Conservation (phyloP, 495 filamentous ascomycete species). For the Glarea lozoyensis region DNA sequence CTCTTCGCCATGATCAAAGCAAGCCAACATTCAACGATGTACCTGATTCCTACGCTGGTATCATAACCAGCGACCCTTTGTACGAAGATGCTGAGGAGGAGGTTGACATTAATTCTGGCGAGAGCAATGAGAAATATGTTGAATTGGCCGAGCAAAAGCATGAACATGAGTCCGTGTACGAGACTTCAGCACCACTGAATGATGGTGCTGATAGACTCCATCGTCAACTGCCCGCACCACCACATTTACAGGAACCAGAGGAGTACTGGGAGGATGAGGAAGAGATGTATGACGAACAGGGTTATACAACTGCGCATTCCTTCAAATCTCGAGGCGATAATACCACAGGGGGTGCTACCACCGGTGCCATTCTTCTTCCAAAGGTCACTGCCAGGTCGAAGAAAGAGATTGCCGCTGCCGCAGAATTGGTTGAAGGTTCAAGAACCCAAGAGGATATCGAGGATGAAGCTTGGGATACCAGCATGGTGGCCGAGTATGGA, state of each 20-base stretch:
- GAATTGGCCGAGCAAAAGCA: constrained; percentile 10
- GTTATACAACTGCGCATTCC: constrained; percentile 69
- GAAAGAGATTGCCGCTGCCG: constrained; percentile 62
- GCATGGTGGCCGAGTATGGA: constrained; percentile 95
- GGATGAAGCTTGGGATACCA: constrained; percentile 88
- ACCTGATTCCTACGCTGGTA: neutral
- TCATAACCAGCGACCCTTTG: constrained; percentile 6
- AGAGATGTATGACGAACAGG: constrained; percentile 74
- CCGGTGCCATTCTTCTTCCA: constrained; percentile 68
- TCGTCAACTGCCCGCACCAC: constrained; percentile 15
- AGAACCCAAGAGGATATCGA: constrained; percentile 52
- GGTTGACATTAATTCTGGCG: constrained; percentile 13
- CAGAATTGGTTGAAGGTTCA: constrained; percentile 52
- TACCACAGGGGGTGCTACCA: constrained; percentile 59
- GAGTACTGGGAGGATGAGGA: constrained; percentile 74
- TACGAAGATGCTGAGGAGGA: constrained; percentile 26
- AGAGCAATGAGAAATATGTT: constrained; percentile 13
- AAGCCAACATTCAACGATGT: constrained; percentile 20
- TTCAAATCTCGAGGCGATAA: constrained; percentile 68
- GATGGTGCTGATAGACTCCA: constrained; percentile 10
- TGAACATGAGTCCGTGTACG: constrained; percentile 1
- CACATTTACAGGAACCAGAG: constrained; percentile 46
- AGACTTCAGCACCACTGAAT: constrained; percentile 5
- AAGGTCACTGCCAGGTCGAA: constrained; percentile 50
- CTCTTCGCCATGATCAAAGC: constrained; percentile 25